Conservation (phyloP, 352 stramenopile genomes). For the Blastocystis sp. region DNA sequence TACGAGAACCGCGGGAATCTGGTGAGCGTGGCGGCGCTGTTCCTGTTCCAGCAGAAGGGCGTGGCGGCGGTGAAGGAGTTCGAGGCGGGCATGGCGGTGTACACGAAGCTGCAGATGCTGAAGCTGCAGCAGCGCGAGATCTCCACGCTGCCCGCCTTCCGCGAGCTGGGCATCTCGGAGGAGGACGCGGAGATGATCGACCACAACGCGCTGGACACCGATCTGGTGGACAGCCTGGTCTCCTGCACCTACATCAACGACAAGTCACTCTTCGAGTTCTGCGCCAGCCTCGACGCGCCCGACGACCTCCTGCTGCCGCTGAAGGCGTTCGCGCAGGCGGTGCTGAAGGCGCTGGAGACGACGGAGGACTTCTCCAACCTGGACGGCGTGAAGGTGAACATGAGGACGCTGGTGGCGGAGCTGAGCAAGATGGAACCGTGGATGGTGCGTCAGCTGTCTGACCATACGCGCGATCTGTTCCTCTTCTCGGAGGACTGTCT, state of each 20-base stretch:
- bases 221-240: background rate
- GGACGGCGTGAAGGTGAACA: background rate
- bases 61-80: background rate
- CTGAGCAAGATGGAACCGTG: constrained; percentile 30
- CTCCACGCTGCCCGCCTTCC: background rate
- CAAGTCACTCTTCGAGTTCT: background rate
- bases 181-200: background rate
- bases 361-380: background rate
- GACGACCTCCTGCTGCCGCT: background rate
- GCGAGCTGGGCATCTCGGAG: background rate
- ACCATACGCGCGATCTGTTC: background rate
- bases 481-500: constrained; percentile 2
- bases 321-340: background rate
- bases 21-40: background rate
- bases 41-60: background rate
- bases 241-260: background rate
- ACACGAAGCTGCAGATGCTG: background rate
- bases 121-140: background rate
- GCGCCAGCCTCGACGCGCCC: background rate
- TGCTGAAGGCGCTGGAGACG: background rate
- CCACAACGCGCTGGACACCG: background rate
- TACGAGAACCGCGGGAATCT: background rate
- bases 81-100: background rate
- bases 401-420: constrained; percentile 8
- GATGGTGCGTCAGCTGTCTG: background rate